These are phyloP conservation scores for Dentipellis sp. DNA, from an alignment of 768 basidiomycete species.

Conservation along the genomic window DNA sequence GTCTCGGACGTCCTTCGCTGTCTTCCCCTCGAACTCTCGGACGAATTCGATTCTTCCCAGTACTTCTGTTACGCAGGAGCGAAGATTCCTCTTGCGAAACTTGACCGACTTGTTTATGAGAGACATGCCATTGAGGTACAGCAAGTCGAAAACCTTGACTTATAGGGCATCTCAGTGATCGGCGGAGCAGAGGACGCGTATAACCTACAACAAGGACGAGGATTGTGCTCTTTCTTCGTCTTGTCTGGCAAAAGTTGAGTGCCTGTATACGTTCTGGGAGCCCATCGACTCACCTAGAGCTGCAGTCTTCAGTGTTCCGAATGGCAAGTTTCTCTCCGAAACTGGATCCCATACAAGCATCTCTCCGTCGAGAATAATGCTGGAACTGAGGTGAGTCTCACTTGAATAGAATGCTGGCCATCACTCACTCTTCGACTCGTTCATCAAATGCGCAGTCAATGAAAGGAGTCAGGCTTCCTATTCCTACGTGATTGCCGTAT, in stretches of 20 bases:
- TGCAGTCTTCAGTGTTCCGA: conserved; percentile 90
- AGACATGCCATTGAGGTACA: conserved; percentile 80
- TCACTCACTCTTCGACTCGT: conserved; percentile 70
- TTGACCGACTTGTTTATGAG: conserved; percentile 63
- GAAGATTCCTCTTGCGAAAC: conserved; percentile 74
- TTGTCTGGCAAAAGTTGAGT: conserved; percentile 40
- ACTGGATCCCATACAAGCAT: conserved; percentile 98
- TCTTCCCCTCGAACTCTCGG: conserved; percentile 61
- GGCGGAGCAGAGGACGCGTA: not conserved
- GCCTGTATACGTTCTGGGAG: not conserved
- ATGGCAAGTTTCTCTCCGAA: conserved; percentile 80
- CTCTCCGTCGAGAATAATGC: conserved; percentile 93
- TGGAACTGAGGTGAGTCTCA: conserved; percentile 20
- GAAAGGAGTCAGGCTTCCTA: conserved; percentile 82
- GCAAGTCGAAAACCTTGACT: conserved; percentile 96
- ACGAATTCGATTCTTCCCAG: conserved; percentile 78
- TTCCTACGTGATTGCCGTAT: conserved; percentile 78
- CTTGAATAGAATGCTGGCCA: not conserved
- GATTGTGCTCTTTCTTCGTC: conserved; percentile 57
- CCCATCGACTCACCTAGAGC: conserved; percentile 51
- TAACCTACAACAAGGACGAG: conserved; percentile 83
- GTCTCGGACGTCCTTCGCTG: conserved; percentile 70
- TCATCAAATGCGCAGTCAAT: conserved; percentile 71
- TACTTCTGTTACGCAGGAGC: conserved; percentile 55
- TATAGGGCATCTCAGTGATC: not conserved